Conservation (phyloP, 2,329 filamentous ascomycete species). For the Sporothrix pallida region DNA sequence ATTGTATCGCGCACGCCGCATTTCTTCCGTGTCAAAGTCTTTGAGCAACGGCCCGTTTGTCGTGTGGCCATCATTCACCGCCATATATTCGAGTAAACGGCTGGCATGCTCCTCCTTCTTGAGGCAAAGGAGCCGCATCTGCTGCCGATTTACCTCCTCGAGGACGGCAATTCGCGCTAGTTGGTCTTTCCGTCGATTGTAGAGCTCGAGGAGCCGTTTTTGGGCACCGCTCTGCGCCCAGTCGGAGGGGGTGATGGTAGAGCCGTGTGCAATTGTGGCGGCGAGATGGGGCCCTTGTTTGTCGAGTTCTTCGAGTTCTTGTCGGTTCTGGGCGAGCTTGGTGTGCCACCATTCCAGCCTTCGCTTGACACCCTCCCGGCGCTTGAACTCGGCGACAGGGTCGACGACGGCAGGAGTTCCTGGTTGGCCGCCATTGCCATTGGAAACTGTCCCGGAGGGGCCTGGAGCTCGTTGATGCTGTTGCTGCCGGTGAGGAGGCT, state of each 20-base stretch:
- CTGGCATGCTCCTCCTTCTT: background rate
- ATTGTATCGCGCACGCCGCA: background rate
- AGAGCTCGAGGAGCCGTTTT: background rate
- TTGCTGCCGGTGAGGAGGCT: conserved; percentile 2
- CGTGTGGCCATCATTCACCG: background rate
- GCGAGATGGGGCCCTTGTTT: background rate
- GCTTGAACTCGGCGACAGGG: no score
- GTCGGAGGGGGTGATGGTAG: background rate
- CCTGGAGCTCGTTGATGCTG: background rate
- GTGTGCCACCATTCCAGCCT: background rate
- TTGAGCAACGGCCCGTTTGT: background rate
- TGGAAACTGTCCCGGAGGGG: background rate
- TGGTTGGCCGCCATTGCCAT: background rate
- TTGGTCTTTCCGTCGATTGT: background rate
- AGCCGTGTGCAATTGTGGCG: background rate
- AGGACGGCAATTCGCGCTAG: background rate
- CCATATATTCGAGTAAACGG: background rate
- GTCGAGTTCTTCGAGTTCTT: background rate
- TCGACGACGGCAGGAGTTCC: background rate
- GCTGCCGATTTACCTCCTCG: background rate
- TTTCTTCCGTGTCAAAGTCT: conserved; percentile 2
- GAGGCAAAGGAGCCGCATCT: background rate
- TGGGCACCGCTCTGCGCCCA: background rate
- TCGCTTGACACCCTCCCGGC: background rate
- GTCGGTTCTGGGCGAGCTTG: background rate